Evolutionary conservation across 2,329 filamentous ascomycete species (phyloP).

Genomic region (Pseudocercospora macadamiae): DNA sequence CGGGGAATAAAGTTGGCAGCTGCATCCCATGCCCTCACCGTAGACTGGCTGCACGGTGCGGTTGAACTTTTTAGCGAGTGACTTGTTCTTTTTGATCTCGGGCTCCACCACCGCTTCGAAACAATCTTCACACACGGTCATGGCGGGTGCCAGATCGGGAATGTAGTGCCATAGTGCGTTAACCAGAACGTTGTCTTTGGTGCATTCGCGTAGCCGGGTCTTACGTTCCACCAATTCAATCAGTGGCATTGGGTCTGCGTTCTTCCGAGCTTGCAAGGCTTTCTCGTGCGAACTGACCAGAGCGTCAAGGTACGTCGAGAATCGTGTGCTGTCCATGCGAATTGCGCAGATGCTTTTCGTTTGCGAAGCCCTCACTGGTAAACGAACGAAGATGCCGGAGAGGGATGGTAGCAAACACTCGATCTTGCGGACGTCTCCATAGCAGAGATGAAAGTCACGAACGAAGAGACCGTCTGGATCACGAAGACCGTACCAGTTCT

Average conservation of each 20-base stretch:
- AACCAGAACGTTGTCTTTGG: constrained; percentile 63
- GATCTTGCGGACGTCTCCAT: constrained; percentile 71
- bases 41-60: constrained; percentile 61
- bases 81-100: constrained; percentile 55
- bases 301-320: constrained; percentile 59
- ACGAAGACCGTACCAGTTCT: constrained; percentile 75
- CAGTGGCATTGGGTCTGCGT: constrained; percentile 63
- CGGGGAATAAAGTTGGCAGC: constrained; percentile 78
- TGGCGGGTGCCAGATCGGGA: constrained; percentile 63
- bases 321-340: constrained; percentile 62
- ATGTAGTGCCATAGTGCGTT: constrained; percentile 77
- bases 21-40: constrained; percentile 50
- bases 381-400: constrained; percentile 62
- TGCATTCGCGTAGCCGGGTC: constrained; percentile 64
- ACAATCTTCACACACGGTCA: constrained; percentile 86
- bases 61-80: constrained; percentile 68
- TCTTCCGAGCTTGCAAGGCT: constrained; percentile 40
- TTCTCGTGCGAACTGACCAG: constrained; percentile 58
- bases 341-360: constrained; percentile 68
- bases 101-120: constrained; percentile 80
- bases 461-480: constrained; percentile 70
- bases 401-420: constrained; percentile 75
- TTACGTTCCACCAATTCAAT: constrained; percentile 65
- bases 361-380: constrained; percentile 51
- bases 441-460: constrained; percentile 74